phyloP scores from a whole-genome alignment of 2,329 filamentous ascomycete species.

The Fusarium scirpi region DNA sequence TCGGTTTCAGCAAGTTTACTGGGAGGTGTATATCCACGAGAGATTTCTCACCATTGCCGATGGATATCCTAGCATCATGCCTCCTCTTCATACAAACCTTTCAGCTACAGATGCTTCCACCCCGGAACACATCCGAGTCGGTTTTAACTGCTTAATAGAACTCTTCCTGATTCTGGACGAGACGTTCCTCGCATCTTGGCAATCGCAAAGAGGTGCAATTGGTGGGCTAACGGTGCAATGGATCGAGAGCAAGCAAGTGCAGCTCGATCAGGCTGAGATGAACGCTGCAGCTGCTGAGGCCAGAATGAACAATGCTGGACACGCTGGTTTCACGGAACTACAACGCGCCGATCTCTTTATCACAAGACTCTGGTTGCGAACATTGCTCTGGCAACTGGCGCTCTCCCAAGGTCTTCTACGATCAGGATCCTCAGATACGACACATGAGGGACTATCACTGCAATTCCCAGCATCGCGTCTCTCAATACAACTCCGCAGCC shows the following conservation, averaged over 20 bases:
- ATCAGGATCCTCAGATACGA: slow-evolving; percentile 49
- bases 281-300: slow-evolving; percentile 48
- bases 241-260: slow-evolving; percentile 56
- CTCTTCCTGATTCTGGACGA: slow-evolving; percentile 56
- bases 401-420: slow-evolving; percentile 55
- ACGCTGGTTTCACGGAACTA: slow-evolving; percentile 52
- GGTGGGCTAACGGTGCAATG: slow-evolving; percentile 52
- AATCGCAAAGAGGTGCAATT: slow-evolving; percentile 47
- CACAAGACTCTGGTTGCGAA: slow-evolving; percentile 57
- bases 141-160: slow-evolving; percentile 54
- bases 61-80: slow-evolving; percentile 56
- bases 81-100: slow-evolving; percentile 49
- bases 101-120: slow-evolving; percentile 51
- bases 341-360: slow-evolving; percentile 57
- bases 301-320: slow-evolving; percentile 44
- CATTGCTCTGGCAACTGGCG: slow-evolving; percentile 57
- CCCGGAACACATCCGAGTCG: slow-evolving; percentile 52
- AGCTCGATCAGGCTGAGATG: slow-evolving; percentile 55
- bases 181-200: slow-evolving; percentile 55
- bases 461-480: slow-evolving; percentile 56
- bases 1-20: slow-evolving; percentile 62
- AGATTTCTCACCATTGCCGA: slow-evolving; percentile 66
- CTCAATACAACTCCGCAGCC: slow-evolving; percentile 54
- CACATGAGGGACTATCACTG: slow-evolving; percentile 54
- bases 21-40: slow-evolving; percentile 68